Percentiles rank a stretch among this genome's conserved stretches.
These are phyloP conservation scores for Hypoxylon sp. DNA, from an alignment of 2,329 filamentous ascomycete species.

Conservation along the genomic window DNA sequence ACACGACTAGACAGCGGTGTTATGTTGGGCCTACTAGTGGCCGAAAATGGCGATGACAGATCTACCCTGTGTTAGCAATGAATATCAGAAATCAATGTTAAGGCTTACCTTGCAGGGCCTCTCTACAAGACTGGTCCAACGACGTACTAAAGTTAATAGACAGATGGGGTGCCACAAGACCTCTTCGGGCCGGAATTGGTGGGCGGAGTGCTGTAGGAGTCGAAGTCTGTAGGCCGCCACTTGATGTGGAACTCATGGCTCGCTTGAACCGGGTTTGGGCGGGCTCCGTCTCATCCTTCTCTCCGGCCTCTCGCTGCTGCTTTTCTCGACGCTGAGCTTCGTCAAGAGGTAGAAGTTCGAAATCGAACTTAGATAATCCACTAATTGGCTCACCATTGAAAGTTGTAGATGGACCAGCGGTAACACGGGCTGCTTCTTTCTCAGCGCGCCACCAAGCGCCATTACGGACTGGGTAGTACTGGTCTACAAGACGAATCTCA, in stretches of 20 bases:
- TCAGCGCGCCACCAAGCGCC: conserved; percentile 10
- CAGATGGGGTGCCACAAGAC: conserved; percentile 21
- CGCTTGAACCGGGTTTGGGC: conserved; percentile 35
- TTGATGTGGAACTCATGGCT: conserved; percentile 32
- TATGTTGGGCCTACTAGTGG: not conserved
- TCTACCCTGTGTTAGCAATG: conserved; percentile 34
- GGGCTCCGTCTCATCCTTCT: conserved; percentile 48
- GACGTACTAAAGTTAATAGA: conserved; percentile 35
- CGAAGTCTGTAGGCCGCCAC: not conserved
- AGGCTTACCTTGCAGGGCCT: conserved; percentile 34
- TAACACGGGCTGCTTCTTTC: conserved; percentile 6
- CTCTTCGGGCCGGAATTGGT: conserved; percentile 20
- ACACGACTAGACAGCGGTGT: conserved; percentile 9
- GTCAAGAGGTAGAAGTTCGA: conserved; percentile 50
- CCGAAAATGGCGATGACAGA: conserved; percentile 28
- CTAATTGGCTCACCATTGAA: conserved; percentile 38
- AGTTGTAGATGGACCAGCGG: conserved; percentile 12
- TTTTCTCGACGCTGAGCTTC: conserved; percentile 48
- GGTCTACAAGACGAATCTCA: conserved; percentile 25
- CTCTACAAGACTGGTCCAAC: conserved; percentile 4
- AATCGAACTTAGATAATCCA: conserved; percentile 48
- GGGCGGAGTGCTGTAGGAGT: conserved; percentile 29
- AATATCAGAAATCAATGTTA: not conserved
- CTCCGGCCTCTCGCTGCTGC: conserved; percentile 47
- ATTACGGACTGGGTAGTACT: conserved; percentile 28